Base-by-base conservation (phyloP, 1,139 yeast genomes). In the Suhomyces atakaporum region DNA sequence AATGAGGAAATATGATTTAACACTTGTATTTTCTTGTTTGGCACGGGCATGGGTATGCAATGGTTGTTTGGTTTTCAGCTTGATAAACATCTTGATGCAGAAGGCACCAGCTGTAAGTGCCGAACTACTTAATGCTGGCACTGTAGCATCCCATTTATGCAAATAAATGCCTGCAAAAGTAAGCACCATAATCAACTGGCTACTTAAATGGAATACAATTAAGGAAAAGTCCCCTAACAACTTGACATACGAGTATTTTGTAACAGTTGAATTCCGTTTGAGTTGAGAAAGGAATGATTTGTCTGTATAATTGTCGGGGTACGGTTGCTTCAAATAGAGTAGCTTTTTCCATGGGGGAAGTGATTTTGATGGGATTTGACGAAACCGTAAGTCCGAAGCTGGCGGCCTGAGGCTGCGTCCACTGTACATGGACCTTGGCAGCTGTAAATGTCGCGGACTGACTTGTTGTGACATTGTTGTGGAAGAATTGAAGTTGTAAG, bases 301-400 rank as follows among this genome's bases (percentile, higher is more conserved):
- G 54, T 89, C 95, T 2, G 95, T 92, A 62, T 87, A 87, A 59
- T 89, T 92, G 58, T 92, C 98, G 0, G 96, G 95, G 53, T 81
- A 90, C 10, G 86, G 86, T 54, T 90, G 97, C 42, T 76, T 75
- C 29, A 85, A 75, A 82, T 96, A 92, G n/a, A 92, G 72, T 29
- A 89, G 75, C 53, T 94, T 86, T 50, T 84, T 75, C 97, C 97
- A 90, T 11, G 72, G 66, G 1, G 50, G 46, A 8, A 16, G 12
- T 8, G 8, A 16, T 19, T 27, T 23, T 9, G 20, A 8, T 5
- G 26, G 26, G 15, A 11, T n/a, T 24, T 10, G 26, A 6, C 15
- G 14, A 12, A 5, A 12, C 15, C 26, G 14, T 5, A 24, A 12
- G 15, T 12, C 26, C 6, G n/a, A 8, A 12, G n/a, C 5, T 5